Evolutionary conservation across 2,329 filamentous ascomycete genomes (phyloP).

Genomic region (Claviceps maximensis): DNA sequence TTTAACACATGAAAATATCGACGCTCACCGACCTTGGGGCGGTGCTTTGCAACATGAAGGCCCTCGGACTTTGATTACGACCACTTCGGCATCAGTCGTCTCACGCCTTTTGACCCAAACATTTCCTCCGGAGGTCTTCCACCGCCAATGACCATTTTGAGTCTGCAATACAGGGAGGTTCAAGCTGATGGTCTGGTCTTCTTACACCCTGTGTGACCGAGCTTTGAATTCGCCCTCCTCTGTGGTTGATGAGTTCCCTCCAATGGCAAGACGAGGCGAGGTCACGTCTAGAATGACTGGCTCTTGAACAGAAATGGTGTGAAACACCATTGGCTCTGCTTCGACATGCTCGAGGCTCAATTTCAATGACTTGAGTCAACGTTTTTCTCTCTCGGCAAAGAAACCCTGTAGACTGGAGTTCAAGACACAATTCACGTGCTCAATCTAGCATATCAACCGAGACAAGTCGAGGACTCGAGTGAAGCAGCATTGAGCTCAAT

Average conservation of each 20-base stretch:
- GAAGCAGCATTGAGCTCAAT: neutral
- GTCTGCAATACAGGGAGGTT: too few species aligned
- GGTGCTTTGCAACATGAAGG: conserved; percentile 2
- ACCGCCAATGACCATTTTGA: too few species aligned
- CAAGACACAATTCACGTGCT: neutral
- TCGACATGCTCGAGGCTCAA: neutral
- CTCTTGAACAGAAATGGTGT: neutral
- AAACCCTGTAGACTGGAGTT: neutral
- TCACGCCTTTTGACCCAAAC: too few species aligned
- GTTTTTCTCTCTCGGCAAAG: neutral
- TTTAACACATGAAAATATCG: conserved; percentile 7
- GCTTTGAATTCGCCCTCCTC: too few species aligned
- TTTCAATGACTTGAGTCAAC: neutral
- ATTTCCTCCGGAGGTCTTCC: too few species aligned
- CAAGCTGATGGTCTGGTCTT: too few species aligned
- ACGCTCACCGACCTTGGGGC: conserved; percentile 10
- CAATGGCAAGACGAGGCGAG: neutral
- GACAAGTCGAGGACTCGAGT: neutral
- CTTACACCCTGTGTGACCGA: too few species aligned
- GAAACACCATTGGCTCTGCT: neutral
- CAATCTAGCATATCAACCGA: neutral
- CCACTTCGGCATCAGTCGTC: too few species aligned
- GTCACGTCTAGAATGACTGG: neutral
- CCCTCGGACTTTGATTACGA: too few species aligned
- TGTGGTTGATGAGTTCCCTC: neutral